Percentiles rank a stretch among this genome's conserved stretches.
These are phyloP conservation scores for Pseudogymnoascus sp. DNA, from an alignment of 2,329 filamentous ascomycete species.

Conservation along the genomic window DNA sequence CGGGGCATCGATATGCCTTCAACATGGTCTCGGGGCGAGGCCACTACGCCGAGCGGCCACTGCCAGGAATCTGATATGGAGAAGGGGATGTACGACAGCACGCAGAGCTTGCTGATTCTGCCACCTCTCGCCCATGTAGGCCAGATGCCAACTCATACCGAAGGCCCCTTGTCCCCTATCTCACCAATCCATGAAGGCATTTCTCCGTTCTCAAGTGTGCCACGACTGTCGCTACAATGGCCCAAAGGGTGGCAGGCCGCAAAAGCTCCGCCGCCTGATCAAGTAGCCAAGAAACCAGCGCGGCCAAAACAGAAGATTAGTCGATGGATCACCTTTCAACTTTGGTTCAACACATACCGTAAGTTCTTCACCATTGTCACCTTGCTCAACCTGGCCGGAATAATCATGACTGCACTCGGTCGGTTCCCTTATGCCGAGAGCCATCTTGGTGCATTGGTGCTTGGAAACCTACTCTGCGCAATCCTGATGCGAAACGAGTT, in stretches of 20 bases:
- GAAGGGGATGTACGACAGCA: slow-evolving; percentile 31
- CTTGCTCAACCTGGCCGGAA: slow-evolving; percentile 32
- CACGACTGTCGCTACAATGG: slow-evolving; percentile 24
- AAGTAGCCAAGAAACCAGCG: slow-evolving; percentile 11
- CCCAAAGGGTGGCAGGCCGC: slow-evolving; percentile 14
- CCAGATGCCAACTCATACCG: slow-evolving; percentile 19
- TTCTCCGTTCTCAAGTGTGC: slow-evolving; percentile 26
- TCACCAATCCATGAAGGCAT: slow-evolving; percentile 31
- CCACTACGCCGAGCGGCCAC: slow-evolving; percentile 12
- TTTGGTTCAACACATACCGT: slow-evolving; percentile 38
- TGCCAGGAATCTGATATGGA: slow-evolving; percentile 28
- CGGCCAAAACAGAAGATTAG: slow-evolving; percentile 22
- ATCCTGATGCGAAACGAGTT: slow-evolving; percentile 37
- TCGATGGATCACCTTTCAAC: slow-evolving; percentile 31
- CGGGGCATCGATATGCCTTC: slow-evolving; percentile 19
- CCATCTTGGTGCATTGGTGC: slow-evolving; percentile 34
- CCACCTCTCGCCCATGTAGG: slow-evolving; percentile 22
- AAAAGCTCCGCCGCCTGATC: slow-evolving; percentile 6
- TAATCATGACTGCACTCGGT: slow-evolving; percentile 30
- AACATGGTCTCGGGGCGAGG: slow-evolving; percentile 19
- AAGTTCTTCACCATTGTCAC: slow-evolving; percentile 36
- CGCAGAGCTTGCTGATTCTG: slow-evolving; percentile 20
- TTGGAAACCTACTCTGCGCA: slow-evolving; percentile 35
- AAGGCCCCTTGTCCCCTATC: slow-evolving; percentile 20
- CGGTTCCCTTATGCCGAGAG: slow-evolving; percentile 33